phyloP scores from a whole-genome alignment of 2,329 filamentous ascomycete species.

The Curvularia eragrostidis region DNA sequence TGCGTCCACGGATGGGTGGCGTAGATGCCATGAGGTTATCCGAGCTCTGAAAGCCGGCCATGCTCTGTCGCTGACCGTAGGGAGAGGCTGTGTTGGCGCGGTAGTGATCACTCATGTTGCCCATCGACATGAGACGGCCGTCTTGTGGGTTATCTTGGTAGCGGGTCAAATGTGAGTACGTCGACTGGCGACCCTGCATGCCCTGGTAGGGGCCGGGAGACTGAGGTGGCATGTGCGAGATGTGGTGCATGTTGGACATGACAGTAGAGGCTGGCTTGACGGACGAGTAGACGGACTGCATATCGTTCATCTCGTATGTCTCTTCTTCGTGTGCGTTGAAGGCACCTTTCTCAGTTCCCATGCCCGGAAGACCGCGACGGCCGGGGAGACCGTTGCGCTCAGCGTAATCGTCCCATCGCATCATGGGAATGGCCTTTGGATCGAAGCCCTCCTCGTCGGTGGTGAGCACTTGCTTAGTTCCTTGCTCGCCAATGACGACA shows the following conservation, averaged over 20 bases:
- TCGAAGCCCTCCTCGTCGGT: conserved; percentile 84
- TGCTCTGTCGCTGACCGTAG: conserved; percentile 48
- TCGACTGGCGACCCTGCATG: conserved; percentile 72
- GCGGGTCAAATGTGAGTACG: conserved; percentile 69
- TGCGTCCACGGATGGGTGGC: conserved; percentile 52
- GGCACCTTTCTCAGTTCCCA: conserved; percentile 63
- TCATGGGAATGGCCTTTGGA: conserved; percentile 88
- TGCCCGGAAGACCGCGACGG: conserved; percentile 71
- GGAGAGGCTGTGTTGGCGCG: conserved; percentile 36
- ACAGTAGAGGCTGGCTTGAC: conserved; percentile 86
- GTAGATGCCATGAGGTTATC: conserved; percentile 51
- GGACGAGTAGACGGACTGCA: conserved; percentile 94
- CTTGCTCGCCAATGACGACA: conserved; percentile 94
- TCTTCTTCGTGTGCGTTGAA: conserved; percentile 73
- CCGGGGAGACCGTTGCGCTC: conserved; percentile 85
- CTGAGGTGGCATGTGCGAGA: conserved; percentile 77
- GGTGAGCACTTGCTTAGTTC: conserved; percentile 86
- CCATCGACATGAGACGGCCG: conserved; percentile 67
- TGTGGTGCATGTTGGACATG: conserved; percentile 78
- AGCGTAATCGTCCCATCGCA: conserved; percentile 98
- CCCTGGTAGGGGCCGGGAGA: conserved; percentile 76
- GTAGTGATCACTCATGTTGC: conserved; percentile 57
- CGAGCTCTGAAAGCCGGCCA: conserved; percentile 53
- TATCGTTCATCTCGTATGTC: conserved; percentile 96
- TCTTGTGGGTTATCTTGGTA: conserved; percentile 67